A percentile compares a stretch with the other conserved stretches of the same genome.
phyloP scores from a whole-genome alignment of 2,329 filamentous ascomycete species.

The Exophiala alcalophila region DNA sequence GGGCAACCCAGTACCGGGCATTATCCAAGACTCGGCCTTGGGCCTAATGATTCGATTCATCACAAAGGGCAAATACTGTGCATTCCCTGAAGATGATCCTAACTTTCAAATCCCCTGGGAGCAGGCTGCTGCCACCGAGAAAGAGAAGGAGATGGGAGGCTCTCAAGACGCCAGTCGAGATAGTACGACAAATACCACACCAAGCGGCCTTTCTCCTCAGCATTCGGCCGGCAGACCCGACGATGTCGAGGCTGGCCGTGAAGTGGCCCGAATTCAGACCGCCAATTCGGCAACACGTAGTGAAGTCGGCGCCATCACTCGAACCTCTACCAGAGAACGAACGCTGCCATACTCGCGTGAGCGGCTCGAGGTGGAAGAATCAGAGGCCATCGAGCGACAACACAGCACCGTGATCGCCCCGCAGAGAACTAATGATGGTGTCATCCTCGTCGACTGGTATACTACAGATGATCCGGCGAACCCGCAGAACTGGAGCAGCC shows the following conservation, averaged over 20 bases:
- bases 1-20: constrained; percentile 10
- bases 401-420: constrained; percentile 36
- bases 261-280: constrained; percentile 17
- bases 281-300: constrained; percentile 14
- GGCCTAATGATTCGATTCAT: constrained; percentile 47
- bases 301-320: constrained; percentile 14
- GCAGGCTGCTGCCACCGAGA: constrained; percentile 16
- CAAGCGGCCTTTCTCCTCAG: not conserved
- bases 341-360: constrained; percentile 32
- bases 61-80: constrained; percentile 42
- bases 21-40: constrained; percentile 44
- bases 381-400: constrained; percentile 31
- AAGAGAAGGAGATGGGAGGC: constrained; percentile 23
- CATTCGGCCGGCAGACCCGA: constrained; percentile 2
- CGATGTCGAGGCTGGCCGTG: constrained; percentile 11
- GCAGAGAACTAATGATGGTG: constrained; percentile 37
- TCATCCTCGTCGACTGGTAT: constrained; percentile 39
- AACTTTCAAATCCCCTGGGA: constrained; percentile 35
- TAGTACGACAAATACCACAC: constrained; percentile 6
- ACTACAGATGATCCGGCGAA: constrained; percentile 55
- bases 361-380: constrained; percentile 35
- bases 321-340: constrained; percentile 30
- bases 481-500: constrained; percentile 42
- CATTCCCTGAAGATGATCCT: constrained; percentile 45
- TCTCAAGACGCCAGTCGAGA: not conserved